Evolutionary conservation across 371 early-diverging fungal genomes (phyloP).

Genomic region (Encephalitozoon romaleae): DNA sequence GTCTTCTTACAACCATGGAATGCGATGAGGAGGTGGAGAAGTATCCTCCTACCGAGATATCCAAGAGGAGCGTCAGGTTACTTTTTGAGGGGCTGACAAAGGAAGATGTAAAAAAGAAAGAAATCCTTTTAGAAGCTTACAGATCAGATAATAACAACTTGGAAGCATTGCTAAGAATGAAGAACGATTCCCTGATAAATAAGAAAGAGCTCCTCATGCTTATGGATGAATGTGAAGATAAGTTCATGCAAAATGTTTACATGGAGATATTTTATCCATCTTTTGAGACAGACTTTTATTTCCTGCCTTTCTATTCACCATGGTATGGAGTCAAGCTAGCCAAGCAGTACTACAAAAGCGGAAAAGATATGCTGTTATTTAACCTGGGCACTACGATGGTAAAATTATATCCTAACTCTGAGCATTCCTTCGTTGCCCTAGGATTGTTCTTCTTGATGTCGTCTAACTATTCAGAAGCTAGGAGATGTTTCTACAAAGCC

Average conservation of each 20-base stretch:
- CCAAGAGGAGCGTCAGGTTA: not conserved
- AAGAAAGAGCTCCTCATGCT: not conserved
- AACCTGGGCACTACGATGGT: slow-evolving; percentile 11
- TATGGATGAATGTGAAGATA: not conserved
- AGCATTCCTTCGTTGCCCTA: slow-evolving; percentile 15
- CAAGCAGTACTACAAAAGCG: not conserved
- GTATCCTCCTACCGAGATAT: not conserved
- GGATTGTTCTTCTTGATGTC: slow-evolving; percentile 40
- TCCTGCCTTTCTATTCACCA: not conserved
- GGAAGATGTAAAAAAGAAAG: slow-evolving; percentile 16
- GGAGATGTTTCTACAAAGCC: slow-evolving; percentile 24
- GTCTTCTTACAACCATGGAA: not conserved
- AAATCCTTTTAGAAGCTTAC: slow-evolving; percentile 24
- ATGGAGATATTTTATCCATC: not conserved
- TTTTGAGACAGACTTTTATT: not conserved
- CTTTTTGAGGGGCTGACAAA: slow-evolving; percentile 15
- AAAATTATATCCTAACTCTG: slow-evolving; percentile 5
- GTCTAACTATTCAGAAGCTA: slow-evolving; percentile 37
- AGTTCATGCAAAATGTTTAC: not conserved
- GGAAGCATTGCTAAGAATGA: slow-evolving; percentile 24
- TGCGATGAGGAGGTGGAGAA: not conserved
- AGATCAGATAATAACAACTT: slow-evolving; percentile 12
- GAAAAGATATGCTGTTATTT: slow-evolving; percentile 1
- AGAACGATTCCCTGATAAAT: not conserved
- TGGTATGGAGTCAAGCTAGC: slow-evolving; percentile 5